A percentile compares a stretch with the other conserved stretches of the same genome.
These are phyloP conservation scores for Rhynchosporium graminicola DNA, from an alignment of 2,329 filamentous ascomycete species.

Conservation along the genomic window DNA sequence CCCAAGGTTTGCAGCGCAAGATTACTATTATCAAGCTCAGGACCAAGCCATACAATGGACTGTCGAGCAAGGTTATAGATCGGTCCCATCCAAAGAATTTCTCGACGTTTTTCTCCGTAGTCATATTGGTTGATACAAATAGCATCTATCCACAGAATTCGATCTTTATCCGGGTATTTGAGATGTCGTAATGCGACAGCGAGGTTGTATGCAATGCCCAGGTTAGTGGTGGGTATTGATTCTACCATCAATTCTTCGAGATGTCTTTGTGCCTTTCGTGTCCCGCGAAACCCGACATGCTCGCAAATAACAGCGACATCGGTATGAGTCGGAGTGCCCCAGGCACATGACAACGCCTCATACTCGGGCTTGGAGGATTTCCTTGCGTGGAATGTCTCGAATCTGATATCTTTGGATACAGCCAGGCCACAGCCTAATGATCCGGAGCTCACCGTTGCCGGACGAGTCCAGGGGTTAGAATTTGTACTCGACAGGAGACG, in stretches of 20 bases:
- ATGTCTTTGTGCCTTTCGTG: neutral
- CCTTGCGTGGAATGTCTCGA: constrained; percentile 15
- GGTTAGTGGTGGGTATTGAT: neutral
- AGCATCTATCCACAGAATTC: constrained; percentile 35
- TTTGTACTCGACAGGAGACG: neutral
- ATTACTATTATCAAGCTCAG: constrained; percentile 19
- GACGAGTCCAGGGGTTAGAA: constrained; percentile 11
- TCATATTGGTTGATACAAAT: constrained; percentile 36
- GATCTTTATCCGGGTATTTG: constrained; percentile 43
- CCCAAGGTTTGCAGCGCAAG: constrained; percentile 20
- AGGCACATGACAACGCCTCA: constrained; percentile 25
- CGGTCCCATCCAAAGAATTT: constrained; percentile 32
- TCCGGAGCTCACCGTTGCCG: constrained; percentile 13
- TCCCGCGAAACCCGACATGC: neutral
- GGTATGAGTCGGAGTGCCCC: constrained; percentile 12
- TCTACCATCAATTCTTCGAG: neutral
- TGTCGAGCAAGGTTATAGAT: constrained; percentile 30
- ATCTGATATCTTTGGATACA: constrained; percentile 1
- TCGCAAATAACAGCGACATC: neutral
- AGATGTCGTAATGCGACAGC: constrained; percentile 35
- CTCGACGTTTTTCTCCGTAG: constrained; percentile 23
- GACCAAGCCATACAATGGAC: constrained; percentile 35
- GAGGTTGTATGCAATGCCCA: constrained; percentile 22
- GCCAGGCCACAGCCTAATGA: constrained; percentile 21
- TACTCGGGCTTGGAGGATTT: constrained; percentile 13